Conservation (phyloP, 176 grass and related monocot genomes). For the Aegilops sharonensis region DNA sequence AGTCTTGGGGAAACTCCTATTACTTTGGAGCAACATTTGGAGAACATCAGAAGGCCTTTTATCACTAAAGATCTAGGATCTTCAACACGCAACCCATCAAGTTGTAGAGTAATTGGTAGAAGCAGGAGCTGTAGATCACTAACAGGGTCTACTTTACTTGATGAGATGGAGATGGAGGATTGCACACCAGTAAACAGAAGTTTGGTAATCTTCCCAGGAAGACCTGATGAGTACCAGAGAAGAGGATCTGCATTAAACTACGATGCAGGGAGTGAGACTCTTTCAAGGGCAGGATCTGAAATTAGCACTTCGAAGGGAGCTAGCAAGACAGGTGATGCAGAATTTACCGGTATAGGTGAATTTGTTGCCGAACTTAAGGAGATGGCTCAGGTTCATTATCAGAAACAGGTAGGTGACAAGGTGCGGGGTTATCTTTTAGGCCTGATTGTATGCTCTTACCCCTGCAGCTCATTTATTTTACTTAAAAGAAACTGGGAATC, state of each 20-base stretch:
- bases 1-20: conserved; percentile 42
- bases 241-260: conserved; percentile 39
- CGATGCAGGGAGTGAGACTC: conserved; percentile 53
- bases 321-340: conserved; percentile 42
- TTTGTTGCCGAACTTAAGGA: conserved; percentile 91
- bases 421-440: conserved; percentile 24
- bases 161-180: conserved; percentile 52
- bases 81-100: conserved; percentile 31
- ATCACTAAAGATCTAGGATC: conserved; percentile 48
- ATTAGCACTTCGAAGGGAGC: conserved; percentile 34
- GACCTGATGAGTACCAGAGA: conserved; percentile 54
- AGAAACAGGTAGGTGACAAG: conserved; percentile 53
- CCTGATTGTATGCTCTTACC: background rate
- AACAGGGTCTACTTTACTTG: conserved; percentile 50
- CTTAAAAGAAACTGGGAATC: background rate
- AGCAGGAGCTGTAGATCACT: conserved; percentile 89
- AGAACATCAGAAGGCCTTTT: conserved; percentile 80
- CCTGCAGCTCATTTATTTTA: background rate
- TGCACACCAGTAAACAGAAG: conserved; percentile 72
- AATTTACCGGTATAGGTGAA: conserved; percentile 69
- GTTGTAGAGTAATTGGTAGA: conserved; percentile 60
- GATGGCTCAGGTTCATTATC: conserved; percentile 81
- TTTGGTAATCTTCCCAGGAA: conserved; percentile 64
- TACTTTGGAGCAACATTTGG: conserved; percentile 92
- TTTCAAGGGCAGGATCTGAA: conserved; percentile 67